A percentile compares a stretch with the other conserved stretches of the same genome.
Conservation (phyloP, 495 filamentous ascomycete species). For the Hypoxylon crocopeplum region DNA sequence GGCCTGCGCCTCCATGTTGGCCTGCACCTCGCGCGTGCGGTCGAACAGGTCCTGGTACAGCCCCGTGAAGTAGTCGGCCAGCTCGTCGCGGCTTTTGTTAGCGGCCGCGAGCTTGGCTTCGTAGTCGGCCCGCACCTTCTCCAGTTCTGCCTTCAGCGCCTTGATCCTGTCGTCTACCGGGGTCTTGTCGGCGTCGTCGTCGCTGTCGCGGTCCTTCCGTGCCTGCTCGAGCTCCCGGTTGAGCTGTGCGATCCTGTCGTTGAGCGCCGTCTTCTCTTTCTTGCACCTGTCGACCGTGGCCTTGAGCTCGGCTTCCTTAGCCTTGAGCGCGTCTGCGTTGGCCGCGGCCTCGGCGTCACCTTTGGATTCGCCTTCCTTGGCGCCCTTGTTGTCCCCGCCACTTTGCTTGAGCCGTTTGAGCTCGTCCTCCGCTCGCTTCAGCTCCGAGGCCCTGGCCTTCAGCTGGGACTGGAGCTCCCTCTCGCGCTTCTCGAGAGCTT, state of each 20-base stretch:
- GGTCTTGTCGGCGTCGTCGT: neutral
- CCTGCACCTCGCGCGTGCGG: neutral
- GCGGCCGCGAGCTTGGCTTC: neutral
- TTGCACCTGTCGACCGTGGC: neutral
- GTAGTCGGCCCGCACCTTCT: neutral
- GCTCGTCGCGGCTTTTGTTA: neutral
- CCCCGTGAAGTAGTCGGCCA: neutral
- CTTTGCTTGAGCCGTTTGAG: constrained; percentile 1
- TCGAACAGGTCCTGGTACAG: neutral
- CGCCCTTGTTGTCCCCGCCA: neutral
- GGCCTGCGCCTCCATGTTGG: neutral
- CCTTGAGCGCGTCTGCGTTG: neutral
- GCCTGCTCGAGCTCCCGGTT: neutral
- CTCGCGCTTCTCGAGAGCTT: constrained; percentile 5
- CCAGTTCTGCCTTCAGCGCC: neutral
- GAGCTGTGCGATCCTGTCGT: neutral
- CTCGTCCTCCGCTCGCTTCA: neutral
- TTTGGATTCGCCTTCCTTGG: neutral
- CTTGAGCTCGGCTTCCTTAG: neutral
- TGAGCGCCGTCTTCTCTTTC: constrained; percentile 2
- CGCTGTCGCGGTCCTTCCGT: neutral
- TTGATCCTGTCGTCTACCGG: neutral
- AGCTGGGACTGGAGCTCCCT: constrained; percentile 15
- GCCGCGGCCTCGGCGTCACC: neutral
- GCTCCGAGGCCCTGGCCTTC: constrained; percentile 3